Base-by-base conservation (phyloP, 1,284 basidiomycete genomes). In the Leccinum ambiguum region DNA sequence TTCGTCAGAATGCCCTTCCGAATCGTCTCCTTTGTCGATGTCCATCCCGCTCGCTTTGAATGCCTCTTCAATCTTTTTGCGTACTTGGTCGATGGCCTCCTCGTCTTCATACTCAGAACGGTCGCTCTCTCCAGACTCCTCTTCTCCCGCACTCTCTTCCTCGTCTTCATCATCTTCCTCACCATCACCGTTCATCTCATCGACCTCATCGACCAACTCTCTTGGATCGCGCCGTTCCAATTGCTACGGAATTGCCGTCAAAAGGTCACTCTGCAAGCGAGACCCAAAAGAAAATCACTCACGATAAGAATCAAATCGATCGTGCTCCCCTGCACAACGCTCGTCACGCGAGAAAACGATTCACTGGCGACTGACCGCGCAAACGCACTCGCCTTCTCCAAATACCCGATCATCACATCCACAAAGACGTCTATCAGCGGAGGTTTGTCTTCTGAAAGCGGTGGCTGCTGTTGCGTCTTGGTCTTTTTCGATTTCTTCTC, bases 361-460 rank as follows among this genome's bases (percentile, higher is more conserved):
- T 94, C 88, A 66, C 90, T 95, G 8, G 91, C 92, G 21, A 95
- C 81, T 1, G 88, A 85, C 23, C 94, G 89, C 76, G 94, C 84
- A 77, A 94, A 97, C 45, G 88, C 86, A 11, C 90, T 93, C 3
- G 91, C 89, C 67, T 90, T 86, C 75, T 98, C 96, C 61, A 99
- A 80, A 73, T 94, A 90, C 8, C 93, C 93, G 65, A 98, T 91
- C 65, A 98, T 86, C 26, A 86, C 85, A 73, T 98, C 96, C 60
- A 96, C 89, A 45, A 98, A 82, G 41, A 95, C 78, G 71, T 97
- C 95, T 62, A 96, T 87, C 2, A 93, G 89, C 54, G 85, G 82
- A 0, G 78, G 75, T 3, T 76, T 75, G 13, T 77, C 77, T 21
- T 64, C 64, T 1, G 63, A 50, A 14, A 54, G 58, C 7, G 61